A percentile compares a stretch with the other conserved stretches of the same genome.
These are phyloP conservation scores for Pelargonium cotyledonis DNA, from an alignment of 441 rosid genomes.

Conservation along the genomic window DNA sequence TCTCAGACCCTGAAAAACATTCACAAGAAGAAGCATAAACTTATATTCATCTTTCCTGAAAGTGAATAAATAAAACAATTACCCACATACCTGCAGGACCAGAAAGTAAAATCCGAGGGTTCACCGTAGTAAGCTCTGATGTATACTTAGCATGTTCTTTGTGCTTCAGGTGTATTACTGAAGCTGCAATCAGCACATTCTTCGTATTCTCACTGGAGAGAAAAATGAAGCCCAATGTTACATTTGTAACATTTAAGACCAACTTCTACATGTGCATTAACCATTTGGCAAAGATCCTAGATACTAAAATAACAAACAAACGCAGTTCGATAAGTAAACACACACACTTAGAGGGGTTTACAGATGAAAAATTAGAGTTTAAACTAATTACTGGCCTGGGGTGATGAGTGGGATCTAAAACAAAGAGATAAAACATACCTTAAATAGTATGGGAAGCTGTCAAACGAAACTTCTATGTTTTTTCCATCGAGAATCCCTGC, in stretches of 20 bases:
- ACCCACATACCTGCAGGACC: constrained; percentile 85
- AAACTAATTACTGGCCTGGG: background rate
- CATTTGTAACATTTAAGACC: background rate
- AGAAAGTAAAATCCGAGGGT: constrained; percentile 82
- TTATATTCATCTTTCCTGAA: constrained; percentile 1
- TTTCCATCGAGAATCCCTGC: constrained; percentile 61
- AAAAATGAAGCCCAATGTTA: constrained; percentile 7
- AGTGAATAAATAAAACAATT: background rate
- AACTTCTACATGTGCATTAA: background rate
- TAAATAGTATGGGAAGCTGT: constrained; percentile 78
- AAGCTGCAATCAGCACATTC: constrained; percentile 73
- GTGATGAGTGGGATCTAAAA: background rate
- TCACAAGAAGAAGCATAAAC: constrained; percentile 12
- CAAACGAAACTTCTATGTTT: constrained; percentile 67
- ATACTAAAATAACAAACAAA: background rate
- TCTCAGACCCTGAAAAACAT: constrained; percentile 71
- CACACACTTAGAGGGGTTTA: constrained; percentile 50
- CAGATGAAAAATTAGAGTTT: constrained; percentile 13
- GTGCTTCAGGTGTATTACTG: constrained; percentile 77
- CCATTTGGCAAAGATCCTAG: background rate
- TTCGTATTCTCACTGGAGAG: constrained; percentile 74
- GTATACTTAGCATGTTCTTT: constrained; percentile 63
- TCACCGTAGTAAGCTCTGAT: constrained; percentile 61
- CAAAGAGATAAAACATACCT: constrained; percentile 38
- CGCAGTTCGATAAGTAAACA: background rate